These are phyloP conservation scores for Strobilomyces dryophilus DNA, from an alignment of 768 basidiomycete species.

Conservation along the genomic window DNA sequence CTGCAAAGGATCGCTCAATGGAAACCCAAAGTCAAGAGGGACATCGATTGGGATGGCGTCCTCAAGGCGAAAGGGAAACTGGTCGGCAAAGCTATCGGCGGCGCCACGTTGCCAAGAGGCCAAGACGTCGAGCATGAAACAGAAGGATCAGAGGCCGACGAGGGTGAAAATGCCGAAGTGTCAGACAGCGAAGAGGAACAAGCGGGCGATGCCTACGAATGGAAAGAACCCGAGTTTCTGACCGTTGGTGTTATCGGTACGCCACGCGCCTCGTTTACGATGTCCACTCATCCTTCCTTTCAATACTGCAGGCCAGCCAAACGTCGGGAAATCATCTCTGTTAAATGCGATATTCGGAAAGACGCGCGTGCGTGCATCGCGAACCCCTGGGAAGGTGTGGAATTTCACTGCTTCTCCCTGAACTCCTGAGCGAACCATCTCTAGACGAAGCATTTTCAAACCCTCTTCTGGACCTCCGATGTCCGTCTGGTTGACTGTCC, in stretches of 20 bases:
- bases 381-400: slow-evolving; percentile 79
- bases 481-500: slow-evolving; percentile 94
- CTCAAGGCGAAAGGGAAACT: slow-evolving; percentile 40
- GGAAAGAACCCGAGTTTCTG: slow-evolving; percentile 52
- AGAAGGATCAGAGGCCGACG: slow-evolving; percentile 15
- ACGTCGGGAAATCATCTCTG: slow-evolving; percentile 92
- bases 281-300: too few species aligned
- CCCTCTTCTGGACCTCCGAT: slow-evolving; percentile 82
- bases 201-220: slow-evolving; percentile 10
- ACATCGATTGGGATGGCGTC: slow-evolving; percentile 74
- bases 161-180: slow-evolving; percentile 15
- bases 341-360: slow-evolving; percentile 87
- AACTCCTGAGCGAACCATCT: not conserved
- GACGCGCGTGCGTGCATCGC: slow-evolving; percentile 74
- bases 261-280: not conserved
- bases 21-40: slow-evolving; percentile 58
- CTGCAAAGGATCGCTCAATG: slow-evolving; percentile 53
- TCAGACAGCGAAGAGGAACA: slow-evolving; percentile 17
- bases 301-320: slow-evolving; percentile 69
- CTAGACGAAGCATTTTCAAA: slow-evolving; percentile 94
- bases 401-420: not conserved
- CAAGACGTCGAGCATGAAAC: not conserved
- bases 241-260: slow-evolving; percentile 81
- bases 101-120: slow-evolving; percentile 34
- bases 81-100: slow-evolving; percentile 44